Conservation (phyloP, 441 rosid genomes). For the Gossypium armourianum region DNA sequence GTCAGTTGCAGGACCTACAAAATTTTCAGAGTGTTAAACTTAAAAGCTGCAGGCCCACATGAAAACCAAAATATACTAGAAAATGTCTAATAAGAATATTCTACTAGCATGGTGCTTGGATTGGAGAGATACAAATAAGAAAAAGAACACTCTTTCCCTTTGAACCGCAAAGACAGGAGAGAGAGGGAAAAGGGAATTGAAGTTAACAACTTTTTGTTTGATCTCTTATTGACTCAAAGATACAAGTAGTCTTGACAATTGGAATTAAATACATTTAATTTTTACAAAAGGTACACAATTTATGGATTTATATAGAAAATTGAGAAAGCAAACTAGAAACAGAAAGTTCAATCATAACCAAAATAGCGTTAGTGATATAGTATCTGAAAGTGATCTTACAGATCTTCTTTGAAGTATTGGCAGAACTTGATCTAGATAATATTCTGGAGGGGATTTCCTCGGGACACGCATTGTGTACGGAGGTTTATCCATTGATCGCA, state of each 20-base stretch:
- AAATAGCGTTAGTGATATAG: not conserved
- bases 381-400: slow-evolving; percentile 31
- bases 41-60: slow-evolving; percentile 12
- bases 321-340: not conserved
- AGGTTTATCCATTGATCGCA: slow-evolving; percentile 93
- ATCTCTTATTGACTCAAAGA: not conserved
- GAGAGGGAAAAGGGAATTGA: not conserved
- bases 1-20: slow-evolving; percentile 91
- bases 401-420: slow-evolving; percentile 71
- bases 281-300: not conserved
- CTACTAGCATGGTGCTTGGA: not conserved
- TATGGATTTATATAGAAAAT: not conserved
- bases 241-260: not conserved
- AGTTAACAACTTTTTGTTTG: not conserved
- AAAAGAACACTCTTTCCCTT: not conserved
- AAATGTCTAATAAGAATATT: not conserved
- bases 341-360: not conserved
- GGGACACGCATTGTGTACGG: slow-evolving; percentile 95
- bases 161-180: not conserved
- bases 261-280: not conserved
- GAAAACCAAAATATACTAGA: slow-evolving; percentile 8
- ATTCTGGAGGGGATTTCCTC: slow-evolving; percentile 82
- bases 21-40: slow-evolving; percentile 20
- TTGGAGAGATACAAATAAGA: not conserved
- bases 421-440: slow-evolving; percentile 88